A percentile compares a stretch with the other conserved stretches of the same genome.
Conservation (phyloP, 2,329 filamentous ascomycete species). For the Bipolaris zeicola region DNA sequence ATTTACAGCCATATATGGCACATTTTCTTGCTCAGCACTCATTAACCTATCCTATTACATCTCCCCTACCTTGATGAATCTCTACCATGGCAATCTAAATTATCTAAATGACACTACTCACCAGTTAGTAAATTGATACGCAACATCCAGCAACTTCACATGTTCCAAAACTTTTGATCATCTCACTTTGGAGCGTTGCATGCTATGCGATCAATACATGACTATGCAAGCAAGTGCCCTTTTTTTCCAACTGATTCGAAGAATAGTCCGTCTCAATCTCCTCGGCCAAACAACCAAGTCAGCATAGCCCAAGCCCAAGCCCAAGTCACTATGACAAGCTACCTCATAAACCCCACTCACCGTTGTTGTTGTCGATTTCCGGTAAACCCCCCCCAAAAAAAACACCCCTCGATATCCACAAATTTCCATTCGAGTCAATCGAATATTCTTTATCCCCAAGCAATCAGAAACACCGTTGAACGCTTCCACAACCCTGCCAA, state of each 20-base stretch:
- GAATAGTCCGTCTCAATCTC: constrained; percentile 15
- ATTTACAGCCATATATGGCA: constrained; percentile 22
- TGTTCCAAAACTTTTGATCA: constrained; percentile 31
- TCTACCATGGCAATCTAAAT: not conserved
- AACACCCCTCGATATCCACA: not conserved
- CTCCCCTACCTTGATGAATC: constrained; percentile 5
- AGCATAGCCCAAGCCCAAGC: too few species aligned
- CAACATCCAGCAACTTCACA: constrained; percentile 12
- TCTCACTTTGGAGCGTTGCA: constrained; percentile 24
- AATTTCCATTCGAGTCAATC: constrained; percentile 27
- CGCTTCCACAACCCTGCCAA: too few species aligned
- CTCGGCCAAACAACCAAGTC: not conserved
- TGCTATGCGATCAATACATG: constrained; percentile 20
- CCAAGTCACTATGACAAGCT: too few species aligned
- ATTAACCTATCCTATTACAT: constrained; percentile 14
- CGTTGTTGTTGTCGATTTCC: too few species aligned
- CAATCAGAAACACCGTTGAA: too few species aligned
- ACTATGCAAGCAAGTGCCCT: constrained; percentile 19
- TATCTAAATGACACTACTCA: not conserved
- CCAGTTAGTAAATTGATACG: not conserved
- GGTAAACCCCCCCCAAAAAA: too few species aligned
- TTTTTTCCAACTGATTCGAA: constrained; percentile 15
- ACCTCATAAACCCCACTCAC: too few species aligned
- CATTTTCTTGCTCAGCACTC: constrained; percentile 20
- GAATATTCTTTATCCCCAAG: constrained; percentile 20